These are phyloP conservation scores for Candida smagusa DNA, from an alignment of 1,139 yeast genomes.

Conservation along the genomic window DNA sequence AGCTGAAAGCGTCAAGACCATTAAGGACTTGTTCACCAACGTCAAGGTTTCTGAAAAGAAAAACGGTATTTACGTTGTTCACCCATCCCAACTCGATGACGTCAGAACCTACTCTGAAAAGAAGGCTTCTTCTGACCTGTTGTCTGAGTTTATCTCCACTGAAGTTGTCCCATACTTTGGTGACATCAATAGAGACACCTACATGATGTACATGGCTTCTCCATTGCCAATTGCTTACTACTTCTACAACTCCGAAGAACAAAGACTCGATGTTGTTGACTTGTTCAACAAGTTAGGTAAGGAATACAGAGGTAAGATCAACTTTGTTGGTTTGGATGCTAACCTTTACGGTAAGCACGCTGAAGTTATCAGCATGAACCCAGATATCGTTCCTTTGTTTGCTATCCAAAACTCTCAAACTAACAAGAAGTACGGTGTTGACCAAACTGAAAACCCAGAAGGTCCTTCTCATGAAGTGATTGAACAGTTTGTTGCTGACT, in stretches of 20 bases:
- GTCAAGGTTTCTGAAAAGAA: constrained; percentile 21
- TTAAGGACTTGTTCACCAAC: constrained; percentile 20
- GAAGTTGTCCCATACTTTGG: constrained; percentile 89
- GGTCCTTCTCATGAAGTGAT: constrained; percentile 44
- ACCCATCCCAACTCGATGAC: constrained; percentile 33
- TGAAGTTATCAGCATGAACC: constrained; percentile 76
- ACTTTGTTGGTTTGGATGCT: constrained; percentile 89
- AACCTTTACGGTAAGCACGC: constrained; percentile 83
- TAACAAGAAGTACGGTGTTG: constrained; percentile 75
- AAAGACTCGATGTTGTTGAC: constrained; percentile 55
- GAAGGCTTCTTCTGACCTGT: constrained; percentile 24
- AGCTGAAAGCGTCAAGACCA: constrained; percentile 42
- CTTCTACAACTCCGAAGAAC: constrained; percentile 71
- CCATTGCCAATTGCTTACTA: constrained; percentile 82
- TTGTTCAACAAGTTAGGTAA: constrained; percentile 64
- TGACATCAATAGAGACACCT: constrained; percentile 82
- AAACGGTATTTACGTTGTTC: constrained; percentile 49
- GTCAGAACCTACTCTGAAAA: constrained; percentile 26
- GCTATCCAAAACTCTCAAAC: constrained; percentile 72
- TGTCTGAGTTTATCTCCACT: constrained; percentile 56
- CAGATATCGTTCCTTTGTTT: constrained; percentile 82
- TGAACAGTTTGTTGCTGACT: constrained; percentile 61
- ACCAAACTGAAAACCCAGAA: constrained; percentile 39
- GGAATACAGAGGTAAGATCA: constrained; percentile 73
- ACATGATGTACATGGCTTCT: constrained; percentile 68